Conservation (phyloP, 1,139 yeast genomes). For the Williopsis jadinii region DNA sequence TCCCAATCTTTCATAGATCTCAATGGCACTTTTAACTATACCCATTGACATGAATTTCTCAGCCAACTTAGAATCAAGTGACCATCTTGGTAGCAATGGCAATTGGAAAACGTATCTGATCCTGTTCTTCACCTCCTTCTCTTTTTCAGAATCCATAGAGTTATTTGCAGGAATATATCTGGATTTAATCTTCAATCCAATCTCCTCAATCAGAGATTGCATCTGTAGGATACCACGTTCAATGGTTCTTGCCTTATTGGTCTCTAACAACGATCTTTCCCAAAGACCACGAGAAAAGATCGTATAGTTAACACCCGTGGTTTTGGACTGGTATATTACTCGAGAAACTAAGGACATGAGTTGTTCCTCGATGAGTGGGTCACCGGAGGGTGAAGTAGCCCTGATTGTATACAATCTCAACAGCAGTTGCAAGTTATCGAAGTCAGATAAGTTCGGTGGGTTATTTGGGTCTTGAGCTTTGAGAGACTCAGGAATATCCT, state of each 20-base stretch:
- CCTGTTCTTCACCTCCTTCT: constrained; percentile 40
- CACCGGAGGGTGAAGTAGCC: constrained; percentile 67
- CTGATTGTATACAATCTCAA: constrained; percentile 58
- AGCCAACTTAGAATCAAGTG: constrained; percentile 75
- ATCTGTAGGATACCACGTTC: constrained; percentile 93
- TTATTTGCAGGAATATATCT: constrained; percentile 42
- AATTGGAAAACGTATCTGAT: constrained; percentile 66
- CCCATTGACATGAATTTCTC: constrained; percentile 87
- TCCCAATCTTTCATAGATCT: constrained; percentile 75
- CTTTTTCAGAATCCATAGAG: constrained; percentile 27
- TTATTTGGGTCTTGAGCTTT: constrained; percentile 65
- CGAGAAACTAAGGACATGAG: constrained; percentile 67
- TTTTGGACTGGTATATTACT: constrained; percentile 42
- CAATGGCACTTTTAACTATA: constrained; percentile 78
- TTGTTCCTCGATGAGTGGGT: constrained; percentile 75
- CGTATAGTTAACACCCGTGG: constrained; percentile 56
- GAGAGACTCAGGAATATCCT: constrained; percentile 55
- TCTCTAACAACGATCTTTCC: constrained; percentile 83
- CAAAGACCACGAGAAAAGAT: constrained; percentile 79
- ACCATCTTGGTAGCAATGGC: constrained; percentile 81
- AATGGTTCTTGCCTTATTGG: constrained; percentile 74
- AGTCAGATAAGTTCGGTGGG: constrained; percentile 66
- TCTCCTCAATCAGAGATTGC: constrained; percentile 86
- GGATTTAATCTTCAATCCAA: constrained; percentile 62
- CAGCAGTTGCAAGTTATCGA: constrained; percentile 68